Evolutionary conservation across 2,329 filamentous ascomycete genomes (phyloP).

Genomic region (Penicillium sclerotiorum): DNA sequence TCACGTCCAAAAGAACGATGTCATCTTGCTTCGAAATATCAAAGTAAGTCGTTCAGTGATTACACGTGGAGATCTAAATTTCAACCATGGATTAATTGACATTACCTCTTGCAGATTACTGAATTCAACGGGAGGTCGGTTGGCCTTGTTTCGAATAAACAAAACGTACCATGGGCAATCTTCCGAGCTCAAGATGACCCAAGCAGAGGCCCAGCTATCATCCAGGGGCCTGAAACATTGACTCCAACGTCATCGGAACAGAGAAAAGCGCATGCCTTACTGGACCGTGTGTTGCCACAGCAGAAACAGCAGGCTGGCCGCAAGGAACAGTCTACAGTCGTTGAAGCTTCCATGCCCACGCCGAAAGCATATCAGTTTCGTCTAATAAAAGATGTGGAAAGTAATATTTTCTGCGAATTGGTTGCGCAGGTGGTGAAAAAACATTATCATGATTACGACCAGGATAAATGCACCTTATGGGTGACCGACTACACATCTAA

Average conservation of each 20-base stretch:
- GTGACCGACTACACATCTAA: conserved; percentile 84
- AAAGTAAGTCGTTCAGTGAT: conserved; percentile 52
- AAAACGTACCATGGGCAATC: conserved; percentile 37
- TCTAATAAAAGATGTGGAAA: conserved; percentile 64
- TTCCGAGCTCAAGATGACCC: conserved; percentile 33
- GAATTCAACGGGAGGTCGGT: conserved; percentile 22
- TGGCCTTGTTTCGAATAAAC: conserved; percentile 31
- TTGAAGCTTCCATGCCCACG: conserved; percentile 8
- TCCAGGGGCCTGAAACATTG: conserved; percentile 31
- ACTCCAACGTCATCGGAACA: conserved; percentile 33
- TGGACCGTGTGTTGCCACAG: conserved; percentile 20
- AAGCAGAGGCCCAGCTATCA: conserved; percentile 22
- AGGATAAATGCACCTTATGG: conserved; percentile 67
- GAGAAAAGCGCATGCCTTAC: conserved; percentile 29
- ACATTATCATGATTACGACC: conserved; percentile 48
- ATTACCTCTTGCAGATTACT: conserved; percentile 18
- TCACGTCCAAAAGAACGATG: conserved; percentile 57
- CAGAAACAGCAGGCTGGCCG: conserved; percentile 1
- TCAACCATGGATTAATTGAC: not conserved
- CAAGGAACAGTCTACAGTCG: conserved; percentile 1
- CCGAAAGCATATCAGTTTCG: conserved; percentile 47
- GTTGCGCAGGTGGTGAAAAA: conserved; percentile 70
- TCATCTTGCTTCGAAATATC: conserved; percentile 63
- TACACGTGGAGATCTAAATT: too few relatives aligned
- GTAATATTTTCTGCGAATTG: conserved; percentile 66